Evolutionary conservation across 2,329 filamentous ascomycete species (phyloP).

Genomic region (Atkinsonella texensis): DNA sequence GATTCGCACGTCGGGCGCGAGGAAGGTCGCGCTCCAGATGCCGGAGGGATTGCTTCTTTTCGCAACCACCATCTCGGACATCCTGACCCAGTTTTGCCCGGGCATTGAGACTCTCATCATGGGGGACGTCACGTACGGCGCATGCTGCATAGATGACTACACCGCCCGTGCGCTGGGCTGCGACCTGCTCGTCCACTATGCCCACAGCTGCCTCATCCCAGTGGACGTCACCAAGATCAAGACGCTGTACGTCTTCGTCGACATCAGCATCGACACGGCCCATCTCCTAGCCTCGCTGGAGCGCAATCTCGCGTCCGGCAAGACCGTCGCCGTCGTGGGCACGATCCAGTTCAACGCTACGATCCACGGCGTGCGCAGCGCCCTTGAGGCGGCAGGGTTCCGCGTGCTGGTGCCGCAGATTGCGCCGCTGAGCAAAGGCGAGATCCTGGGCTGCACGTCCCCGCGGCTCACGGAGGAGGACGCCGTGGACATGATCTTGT

Average conservation of each 20-base stretch:
- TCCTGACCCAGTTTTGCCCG: constrained; percentile 86
- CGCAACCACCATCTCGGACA: constrained; percentile 94
- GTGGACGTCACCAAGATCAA: constrained; percentile 95
- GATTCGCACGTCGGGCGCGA: constrained; percentile 68
- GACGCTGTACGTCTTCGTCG: constrained; percentile 95
- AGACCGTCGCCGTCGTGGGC: constrained; percentile 84
- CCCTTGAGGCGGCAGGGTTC: constrained; percentile 75
- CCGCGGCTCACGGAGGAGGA: constrained; percentile 51
- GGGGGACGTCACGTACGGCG: constrained; percentile 97
- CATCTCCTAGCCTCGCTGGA: constrained; percentile 80
- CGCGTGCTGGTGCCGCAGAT: constrained; percentile 83
- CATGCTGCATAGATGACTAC: constrained; percentile 98
- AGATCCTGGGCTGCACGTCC: constrained; percentile 95
- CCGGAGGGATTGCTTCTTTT: constrained; percentile 92
- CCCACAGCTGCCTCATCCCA: constrained; percentile 90
- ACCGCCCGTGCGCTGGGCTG: constrained; percentile 89
- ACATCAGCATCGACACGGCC: constrained; percentile 86
- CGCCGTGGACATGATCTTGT: constrained; percentile 65
- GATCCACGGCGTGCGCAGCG: constrained; percentile 69
- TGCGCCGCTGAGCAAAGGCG: constrained; percentile 80
- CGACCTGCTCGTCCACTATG: constrained; percentile 91
- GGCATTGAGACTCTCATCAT: constrained; percentile 91
- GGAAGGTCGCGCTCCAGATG: constrained; percentile 87
- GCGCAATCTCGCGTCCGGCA: constrained; percentile 74
- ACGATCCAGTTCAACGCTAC: constrained; percentile 99